These are phyloP conservation scores for Dimocarpus longan DNA, from an alignment of 345 rosid genomes.

Conservation along the genomic window DNA sequence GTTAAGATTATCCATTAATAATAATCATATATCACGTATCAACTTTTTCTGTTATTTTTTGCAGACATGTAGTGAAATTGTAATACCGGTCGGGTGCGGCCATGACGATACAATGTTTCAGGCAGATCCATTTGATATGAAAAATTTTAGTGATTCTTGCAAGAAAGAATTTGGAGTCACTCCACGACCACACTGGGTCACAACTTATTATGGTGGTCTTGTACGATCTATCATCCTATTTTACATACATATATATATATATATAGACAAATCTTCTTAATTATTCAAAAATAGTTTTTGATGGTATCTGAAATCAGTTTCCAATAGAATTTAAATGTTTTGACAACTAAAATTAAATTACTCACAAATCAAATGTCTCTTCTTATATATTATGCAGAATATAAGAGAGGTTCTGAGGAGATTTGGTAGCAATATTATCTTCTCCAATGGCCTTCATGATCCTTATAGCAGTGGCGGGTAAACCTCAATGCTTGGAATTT, in stretches of 20 bases:
- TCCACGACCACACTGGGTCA: slow-evolving; percentile 28
- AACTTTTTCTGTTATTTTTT: neutral
- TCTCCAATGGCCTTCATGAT: slow-evolving; percentile 36
- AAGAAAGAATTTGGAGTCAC: neutral
- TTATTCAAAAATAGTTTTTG: too few relatives aligned
- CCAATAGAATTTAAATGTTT: too few relatives aligned
- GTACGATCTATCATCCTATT: neutral
- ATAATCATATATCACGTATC: too few relatives aligned
- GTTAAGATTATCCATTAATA: too few relatives aligned
- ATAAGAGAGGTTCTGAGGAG: slow-evolving; percentile 21
- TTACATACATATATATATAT: too few relatives aligned
- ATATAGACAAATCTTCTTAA: too few relatives aligned
- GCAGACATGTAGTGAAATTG: slow-evolving; percentile 30
- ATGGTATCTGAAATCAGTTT: too few relatives aligned
- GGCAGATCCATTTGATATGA: slow-evolving; percentile 16
- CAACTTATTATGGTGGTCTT: slow-evolving; percentile 22
- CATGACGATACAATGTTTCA: slow-evolving; percentile 20
- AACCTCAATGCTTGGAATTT: neutral
- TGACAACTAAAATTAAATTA: too few relatives aligned
- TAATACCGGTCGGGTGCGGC: slow-evolving; percentile 18
- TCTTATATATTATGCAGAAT: slow-evolving; percentile 9
- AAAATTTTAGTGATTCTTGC: neutral
- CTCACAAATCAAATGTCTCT: too few relatives aligned
- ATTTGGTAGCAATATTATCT: slow-evolving; percentile 35
- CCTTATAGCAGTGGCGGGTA: slow-evolving; percentile 36